Conservation (phyloP, 495 filamentous ascomycete species). For the Apiosordaria backusii region DNA sequence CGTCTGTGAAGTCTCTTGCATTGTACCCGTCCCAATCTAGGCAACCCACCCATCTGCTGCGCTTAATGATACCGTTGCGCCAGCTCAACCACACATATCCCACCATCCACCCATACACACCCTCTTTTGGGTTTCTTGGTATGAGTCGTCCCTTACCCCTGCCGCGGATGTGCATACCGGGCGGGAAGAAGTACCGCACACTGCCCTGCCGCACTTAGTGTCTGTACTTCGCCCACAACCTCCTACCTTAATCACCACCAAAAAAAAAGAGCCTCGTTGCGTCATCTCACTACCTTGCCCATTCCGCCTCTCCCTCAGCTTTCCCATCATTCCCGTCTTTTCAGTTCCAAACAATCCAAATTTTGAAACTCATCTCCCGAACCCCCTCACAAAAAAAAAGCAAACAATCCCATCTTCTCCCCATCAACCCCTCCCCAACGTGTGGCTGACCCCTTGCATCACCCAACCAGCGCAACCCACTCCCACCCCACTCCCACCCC, state of each 20-base stretch:
- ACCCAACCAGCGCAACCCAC: background rate
- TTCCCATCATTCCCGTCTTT: background rate
- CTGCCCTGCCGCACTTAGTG: too few species aligned
- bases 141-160: background rate
- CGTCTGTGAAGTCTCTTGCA: background rate
- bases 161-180: conserved; percentile 3
- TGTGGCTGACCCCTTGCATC: background rate
- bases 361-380: too few species aligned
- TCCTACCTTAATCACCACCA: background rate
- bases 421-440: too few species aligned
- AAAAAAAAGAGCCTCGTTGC: background rate
- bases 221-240: too few species aligned
- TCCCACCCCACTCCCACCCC: too few species aligned
- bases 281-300: background rate
- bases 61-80: conserved; percentile 18
- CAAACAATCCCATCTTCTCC: background rate
- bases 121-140: too few species aligned
- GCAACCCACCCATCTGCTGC: conserved; percentile 6
- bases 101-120: background rate
- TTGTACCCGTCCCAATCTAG: too few species aligned
- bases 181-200: background rate
- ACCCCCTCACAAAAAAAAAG: background rate
- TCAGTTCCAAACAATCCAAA: background rate
- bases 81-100: conserved; percentile 5
- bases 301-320: background rate